Percentiles rank a stretch among this genome's conserved stretches.
These are phyloP conservation scores for Quercus variabilis DNA, from an alignment of 306 rosid species.

Conservation along the genomic window DNA sequence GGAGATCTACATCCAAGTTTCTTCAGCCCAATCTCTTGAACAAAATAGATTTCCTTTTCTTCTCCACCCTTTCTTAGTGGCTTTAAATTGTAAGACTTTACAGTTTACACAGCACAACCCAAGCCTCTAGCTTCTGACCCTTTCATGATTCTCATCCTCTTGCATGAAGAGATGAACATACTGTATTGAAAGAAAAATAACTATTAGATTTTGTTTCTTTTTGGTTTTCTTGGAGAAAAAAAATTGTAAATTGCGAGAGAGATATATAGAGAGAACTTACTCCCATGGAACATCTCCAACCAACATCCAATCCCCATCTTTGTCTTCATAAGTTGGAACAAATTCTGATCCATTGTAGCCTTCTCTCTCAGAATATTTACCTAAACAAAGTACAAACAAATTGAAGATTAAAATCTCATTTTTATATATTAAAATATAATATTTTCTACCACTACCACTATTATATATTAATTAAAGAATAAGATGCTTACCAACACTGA, in stretches of 20 bases:
- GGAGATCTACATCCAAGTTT: neutral
- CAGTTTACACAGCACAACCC: slow-evolving; percentile 27
- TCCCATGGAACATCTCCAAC: slow-evolving; percentile 62
- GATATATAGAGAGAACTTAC: slow-evolving; percentile 15
- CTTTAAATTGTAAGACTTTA: neutral
- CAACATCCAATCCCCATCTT: slow-evolving; percentile 63
- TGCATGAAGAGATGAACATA: slow-evolving; percentile 45
- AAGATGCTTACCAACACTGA: slow-evolving; percentile 29
- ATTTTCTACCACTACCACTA: neutral
- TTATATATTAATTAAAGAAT: neutral
- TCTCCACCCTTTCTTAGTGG: neutral
- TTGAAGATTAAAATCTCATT: neutral
- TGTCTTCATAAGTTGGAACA: slow-evolving; percentile 53
- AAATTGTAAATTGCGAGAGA: neutral
- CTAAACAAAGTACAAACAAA: neutral
- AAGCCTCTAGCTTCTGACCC: slow-evolving; percentile 48
- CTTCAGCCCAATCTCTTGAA: neutral
- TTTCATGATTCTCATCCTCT: slow-evolving; percentile 52
- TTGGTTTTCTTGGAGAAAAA: neutral
- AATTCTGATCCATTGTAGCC: slow-evolving; percentile 44
- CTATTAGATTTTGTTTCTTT: neutral
- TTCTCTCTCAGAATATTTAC: slow-evolving; percentile 32
- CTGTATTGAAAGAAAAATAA: neutral
- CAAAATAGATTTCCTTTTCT: neutral
- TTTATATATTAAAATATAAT: neutral